These are phyloP conservation scores for Guadua angustifolia DNA, from an alignment of 176 grass and related monocot species.

Conservation along the genomic window DNA sequence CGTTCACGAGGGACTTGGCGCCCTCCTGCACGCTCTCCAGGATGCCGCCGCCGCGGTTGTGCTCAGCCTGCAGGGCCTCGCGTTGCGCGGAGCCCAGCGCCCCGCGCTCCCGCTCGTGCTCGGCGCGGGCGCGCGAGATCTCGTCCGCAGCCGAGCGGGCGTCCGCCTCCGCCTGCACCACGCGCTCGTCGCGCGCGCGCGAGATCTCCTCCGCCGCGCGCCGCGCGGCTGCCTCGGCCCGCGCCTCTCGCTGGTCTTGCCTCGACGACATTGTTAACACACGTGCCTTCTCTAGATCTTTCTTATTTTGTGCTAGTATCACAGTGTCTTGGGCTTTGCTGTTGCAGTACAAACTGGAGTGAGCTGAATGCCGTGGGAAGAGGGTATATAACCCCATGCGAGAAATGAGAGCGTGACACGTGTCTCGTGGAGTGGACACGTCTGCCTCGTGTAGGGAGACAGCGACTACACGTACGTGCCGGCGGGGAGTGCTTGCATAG, in stretches of 20 bases:
- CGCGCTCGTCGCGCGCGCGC: slow-evolving; percentile 52
- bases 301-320: not conserved
- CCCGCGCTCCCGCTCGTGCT: not conserved
- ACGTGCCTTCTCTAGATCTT: not conserved
- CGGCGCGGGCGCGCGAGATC: slow-evolving; percentile 53
- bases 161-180: slow-evolving; percentile 50
- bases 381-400: slow-evolving; percentile 28
- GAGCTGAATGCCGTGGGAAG: not conserved
- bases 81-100: not conserved
- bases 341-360: not conserved
- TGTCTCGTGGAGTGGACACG: slow-evolving; percentile 25
- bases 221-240: slow-evolving; percentile 39
- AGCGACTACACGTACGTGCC: slow-evolving; percentile 28
- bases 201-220: slow-evolving; percentile 52
- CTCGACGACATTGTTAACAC: slow-evolving; percentile 45
- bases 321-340: not conserved
- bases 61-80: not conserved
- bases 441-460: not conserved
- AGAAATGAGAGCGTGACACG: slow-evolving; percentile 47
- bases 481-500: not conserved
- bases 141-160: slow-evolving; percentile 58
- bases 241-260: slow-evolving; percentile 45
- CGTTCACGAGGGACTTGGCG: slow-evolving; percentile 52
- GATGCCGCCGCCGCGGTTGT: slow-evolving; percentile 49
- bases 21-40: slow-evolving; percentile 65